These are phyloP conservation scores for Xylariaceae sp. DNA, from an alignment of 2,329 filamentous ascomycete genomes.

Conservation along the genomic window DNA sequence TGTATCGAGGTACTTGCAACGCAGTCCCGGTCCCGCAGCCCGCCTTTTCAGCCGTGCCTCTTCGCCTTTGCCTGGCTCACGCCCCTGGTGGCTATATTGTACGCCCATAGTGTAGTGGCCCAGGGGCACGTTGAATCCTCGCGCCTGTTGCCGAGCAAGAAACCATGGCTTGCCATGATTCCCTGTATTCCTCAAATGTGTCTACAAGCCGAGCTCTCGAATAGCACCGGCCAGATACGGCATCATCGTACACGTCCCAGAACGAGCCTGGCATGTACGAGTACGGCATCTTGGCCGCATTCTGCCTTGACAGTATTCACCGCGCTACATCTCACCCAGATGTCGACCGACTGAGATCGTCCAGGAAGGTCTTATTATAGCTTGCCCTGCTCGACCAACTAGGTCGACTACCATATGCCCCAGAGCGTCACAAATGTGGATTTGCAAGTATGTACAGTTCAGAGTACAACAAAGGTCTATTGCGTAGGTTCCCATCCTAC, in stretches of 20 bases:
- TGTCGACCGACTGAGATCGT: not conserved
- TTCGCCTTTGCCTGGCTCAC: slow-evolving; percentile 4
- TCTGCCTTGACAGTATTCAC: slow-evolving; percentile 13
- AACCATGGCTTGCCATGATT: not conserved
- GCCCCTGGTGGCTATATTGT: slow-evolving; percentile 12
- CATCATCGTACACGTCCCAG: not conserved
- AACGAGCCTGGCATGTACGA: not conserved
- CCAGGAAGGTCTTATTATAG: slow-evolving; percentile 14
- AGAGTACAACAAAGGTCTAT: slow-evolving; percentile 2
- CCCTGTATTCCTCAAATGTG: no score
- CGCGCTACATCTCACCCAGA: not conserved
- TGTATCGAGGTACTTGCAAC: slow-evolving; percentile 12
- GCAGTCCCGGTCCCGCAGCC: slow-evolving; percentile 4
- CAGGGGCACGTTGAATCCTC: slow-evolving; percentile 1
- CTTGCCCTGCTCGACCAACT: not conserved
- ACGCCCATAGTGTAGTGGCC: slow-evolving; percentile 8
- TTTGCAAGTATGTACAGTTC: slow-evolving; percentile 9
- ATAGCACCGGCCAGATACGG: no score
- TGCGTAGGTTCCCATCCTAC: not conserved
- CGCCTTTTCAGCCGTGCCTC: slow-evolving; percentile 20
- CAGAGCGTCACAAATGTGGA: slow-evolving; percentile 9
- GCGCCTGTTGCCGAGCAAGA: slow-evolving; percentile 3
- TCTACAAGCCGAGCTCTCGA: no score
- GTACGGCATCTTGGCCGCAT: slow-evolving; percentile 1
- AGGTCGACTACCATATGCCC: slow-evolving; percentile 8